These are phyloP conservation scores for Cytidiella melzeri DNA, from an alignment of 768 basidiomycete species.

Conservation along the genomic window DNA sequence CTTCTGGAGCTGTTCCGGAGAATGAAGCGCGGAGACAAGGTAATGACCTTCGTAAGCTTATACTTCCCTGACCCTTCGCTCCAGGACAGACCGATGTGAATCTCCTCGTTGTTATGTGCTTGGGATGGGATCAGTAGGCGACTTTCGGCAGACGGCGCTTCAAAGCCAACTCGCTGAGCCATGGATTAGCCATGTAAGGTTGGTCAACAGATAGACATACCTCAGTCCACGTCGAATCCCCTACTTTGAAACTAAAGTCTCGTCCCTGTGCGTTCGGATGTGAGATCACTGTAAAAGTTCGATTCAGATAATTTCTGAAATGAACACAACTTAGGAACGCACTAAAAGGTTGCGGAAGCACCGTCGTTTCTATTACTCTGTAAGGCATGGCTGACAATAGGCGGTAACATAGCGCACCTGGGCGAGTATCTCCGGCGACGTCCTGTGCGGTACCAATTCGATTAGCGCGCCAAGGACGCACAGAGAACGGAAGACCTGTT, in stretches of 20 bases:
- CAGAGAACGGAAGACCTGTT: slow-evolving; percentile 75
- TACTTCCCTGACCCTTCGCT: slow-evolving; percentile 95
- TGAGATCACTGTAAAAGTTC: slow-evolving; percentile 87
- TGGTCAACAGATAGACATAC: slow-evolving; percentile 6
- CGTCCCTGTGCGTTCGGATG: slow-evolving; percentile 76
- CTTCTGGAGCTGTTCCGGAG: slow-evolving; percentile 74
- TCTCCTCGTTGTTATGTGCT: slow-evolving; percentile 55
- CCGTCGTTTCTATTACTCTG: slow-evolving; percentile 32
- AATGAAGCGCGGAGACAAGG: slow-evolving; percentile 84
- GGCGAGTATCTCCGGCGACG: slow-evolving; percentile 74
- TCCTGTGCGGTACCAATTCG: slow-evolving; percentile 64
- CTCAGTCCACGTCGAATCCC: slow-evolving; percentile 86
- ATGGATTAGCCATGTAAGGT: not conserved
- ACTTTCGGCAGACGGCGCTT: slow-evolving; percentile 88
- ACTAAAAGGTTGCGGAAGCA: slow-evolving; percentile 74
- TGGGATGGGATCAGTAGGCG: slow-evolving; percentile 67
- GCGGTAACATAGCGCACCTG: slow-evolving; percentile 48
- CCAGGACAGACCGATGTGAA: slow-evolving; percentile 87
- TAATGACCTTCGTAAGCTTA: slow-evolving; percentile 91
- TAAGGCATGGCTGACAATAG: no score
- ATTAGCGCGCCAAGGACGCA: slow-evolving; percentile 57
- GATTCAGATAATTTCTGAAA: no score
- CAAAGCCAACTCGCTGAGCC: slow-evolving; percentile 72
- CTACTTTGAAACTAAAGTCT: slow-evolving; percentile 76
- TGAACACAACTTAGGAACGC: slow-evolving; percentile 27